Evolutionary conservation across 192 early-diverging fungal genomes (phyloP), one percentile per base, ranked within the genome.

Genomic region (Podila minutissima): DNA sequence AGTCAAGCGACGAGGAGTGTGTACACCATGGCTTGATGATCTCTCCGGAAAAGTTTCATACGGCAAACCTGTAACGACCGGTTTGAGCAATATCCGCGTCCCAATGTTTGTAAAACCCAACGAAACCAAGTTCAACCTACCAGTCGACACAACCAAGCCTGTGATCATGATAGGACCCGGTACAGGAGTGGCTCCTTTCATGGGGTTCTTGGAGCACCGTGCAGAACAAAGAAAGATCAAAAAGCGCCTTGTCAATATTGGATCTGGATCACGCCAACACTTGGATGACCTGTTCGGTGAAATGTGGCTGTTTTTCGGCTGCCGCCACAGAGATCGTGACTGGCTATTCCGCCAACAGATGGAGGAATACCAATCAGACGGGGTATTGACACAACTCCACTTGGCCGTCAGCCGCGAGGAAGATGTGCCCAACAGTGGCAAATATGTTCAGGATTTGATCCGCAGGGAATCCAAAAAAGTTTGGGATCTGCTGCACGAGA

Each of bases 181-280:
- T 46, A 98, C 98, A 1, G 98, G 98, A 22, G 89, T 99, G n/a
- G 93, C 97, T 10, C 97, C 98, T 0, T 97, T 98, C 57, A 85
- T 96, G 32, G 92, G 94, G 1, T 98, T 98, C 72, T 82, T 98
- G 38, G 86, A 96, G 75, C 91, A 97, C 62, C 89, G 94, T 57
- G 86, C 87, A 20, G 55, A 71, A 1, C 85, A 89, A 60, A 85
- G 84, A 31, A 66, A 68, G 49, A 82, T 88, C 28, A 75, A 74
- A 59, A 81, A 63, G 82, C 83, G 70, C 55, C 74, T 68, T 55
- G 51, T 29, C 46, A 74, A 74, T 48, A 69, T 82, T 31, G 79
- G 75, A 66, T 60, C 49, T 11, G 50, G 62, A 15, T 33, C 69
- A 46, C 66, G 65, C 35, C 55, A 82, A 38, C 60, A 82, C 82